These are phyloP conservation scores for Aspergillus mulundensis DNA, from an alignment of 495 filamentous ascomycete species.

Conservation along the genomic window DNA sequence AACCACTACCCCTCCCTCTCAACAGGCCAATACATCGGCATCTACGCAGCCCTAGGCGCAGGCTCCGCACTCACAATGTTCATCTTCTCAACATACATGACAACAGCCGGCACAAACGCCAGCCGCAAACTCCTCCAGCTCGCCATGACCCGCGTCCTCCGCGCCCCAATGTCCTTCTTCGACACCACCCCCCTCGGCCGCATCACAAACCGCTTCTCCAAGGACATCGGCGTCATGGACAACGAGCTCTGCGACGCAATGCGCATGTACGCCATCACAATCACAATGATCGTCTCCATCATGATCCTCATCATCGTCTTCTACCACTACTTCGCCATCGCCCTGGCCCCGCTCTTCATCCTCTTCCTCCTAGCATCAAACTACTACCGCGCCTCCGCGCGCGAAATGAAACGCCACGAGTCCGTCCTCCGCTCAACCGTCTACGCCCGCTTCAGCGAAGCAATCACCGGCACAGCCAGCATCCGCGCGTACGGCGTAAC, in stretches of 20 bases:
- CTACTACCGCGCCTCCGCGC: slow-evolving; percentile 87
- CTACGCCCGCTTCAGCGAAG: slow-evolving; percentile 89
- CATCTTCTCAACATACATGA: slow-evolving; percentile 64
- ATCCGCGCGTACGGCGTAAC: slow-evolving; percentile 87
- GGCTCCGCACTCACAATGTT: slow-evolving; percentile 77
- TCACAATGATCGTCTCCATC: slow-evolving; percentile 72
- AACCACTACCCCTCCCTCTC: slow-evolving; percentile 53
- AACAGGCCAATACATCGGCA: slow-evolving; percentile 74
- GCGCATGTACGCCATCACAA: slow-evolving; percentile 86
- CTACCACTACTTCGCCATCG: slow-evolving; percentile 92
- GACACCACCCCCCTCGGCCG: slow-evolving; percentile 95
- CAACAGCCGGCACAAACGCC: slow-evolving; percentile 61
- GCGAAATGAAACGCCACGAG: slow-evolving; percentile 93
- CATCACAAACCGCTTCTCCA: slow-evolving; percentile 94
- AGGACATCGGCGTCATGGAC: slow-evolving; percentile 94
- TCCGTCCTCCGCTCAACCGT: slow-evolving; percentile 79
- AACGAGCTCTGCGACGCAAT: slow-evolving; percentile 87
- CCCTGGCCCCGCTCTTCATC: slow-evolving; percentile 73
- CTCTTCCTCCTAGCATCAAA: slow-evolving; percentile 78
- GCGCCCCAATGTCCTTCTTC: slow-evolving; percentile 96
- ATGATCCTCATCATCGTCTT: slow-evolving; percentile 86
- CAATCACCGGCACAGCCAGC: slow-evolving; percentile 72
- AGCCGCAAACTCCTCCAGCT: slow-evolving; percentile 77
- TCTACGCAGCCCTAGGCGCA: slow-evolving; percentile 75
- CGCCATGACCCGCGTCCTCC: slow-evolving; percentile 76